Evolutionary conservation across 805 yeast species (phyloP), one percentile per base, ranked within the genome.

Genomic region (Naumovozyma baii): DNA sequence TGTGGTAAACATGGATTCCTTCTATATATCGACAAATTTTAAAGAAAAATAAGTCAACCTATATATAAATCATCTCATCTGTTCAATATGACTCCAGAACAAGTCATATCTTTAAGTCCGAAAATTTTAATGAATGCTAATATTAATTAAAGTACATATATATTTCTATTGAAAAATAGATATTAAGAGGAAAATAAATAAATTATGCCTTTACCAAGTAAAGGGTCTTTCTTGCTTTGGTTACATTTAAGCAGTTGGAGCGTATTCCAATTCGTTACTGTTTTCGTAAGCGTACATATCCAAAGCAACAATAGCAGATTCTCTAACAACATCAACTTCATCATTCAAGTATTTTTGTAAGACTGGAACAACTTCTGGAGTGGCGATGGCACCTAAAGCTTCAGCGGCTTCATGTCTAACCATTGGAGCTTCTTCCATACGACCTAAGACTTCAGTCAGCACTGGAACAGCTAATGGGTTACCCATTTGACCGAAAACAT

Each of bases 391-490:
- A 19, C 98, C 98, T 53, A 94, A 72, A 18, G 98, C 98, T 67
- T 92, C 99, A 18, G 97, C 98, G 42, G 97, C 98, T 68, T 92
- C 99, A 61, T 92, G 99, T 67, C 99, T 82, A 26, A 94, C 98
- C 99, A 92, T 92, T 47, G 94, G 95, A 39, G 94, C 97, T 68
- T 92, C 96, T 13, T 64, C 57, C 43, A 71, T 74, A 61, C 84
- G 76, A 51, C 78, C 78, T 52, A 94, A 73, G 3, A 92, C 86
- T 64, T 84, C 79, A 42, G 86, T 73, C 46, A 94, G 74, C 16
- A 90, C 70, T 31, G 96, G 95, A 28, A 92, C 94, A 30, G 94
- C 80, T 29, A 80, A 84, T 19, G 97, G 96, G 63, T 84, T 86
- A 61, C 94, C 83, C 59, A 92, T 71, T 69, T 92, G 99, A 39